Conservation (phyloP, 495 filamentous ascomycete genomes). For the Cercophora scortea region DNA sequence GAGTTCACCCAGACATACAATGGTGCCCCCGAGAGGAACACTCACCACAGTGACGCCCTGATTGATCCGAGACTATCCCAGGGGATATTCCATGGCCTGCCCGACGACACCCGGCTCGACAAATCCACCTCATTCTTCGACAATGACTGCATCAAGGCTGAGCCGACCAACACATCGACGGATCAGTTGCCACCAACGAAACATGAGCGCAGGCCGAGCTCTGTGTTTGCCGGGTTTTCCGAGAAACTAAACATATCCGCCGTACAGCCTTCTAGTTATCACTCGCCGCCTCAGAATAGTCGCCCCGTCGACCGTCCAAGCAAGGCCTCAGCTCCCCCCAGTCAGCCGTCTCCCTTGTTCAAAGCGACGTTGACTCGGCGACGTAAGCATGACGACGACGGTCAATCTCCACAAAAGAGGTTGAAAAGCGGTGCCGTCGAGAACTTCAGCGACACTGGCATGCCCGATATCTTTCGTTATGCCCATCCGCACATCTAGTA, state of each 20-base stretch:
- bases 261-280: neutral
- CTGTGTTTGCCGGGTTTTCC: conserved; percentile 4
- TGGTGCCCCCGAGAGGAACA: conserved; percentile 1
- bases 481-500: conserved; percentile 25
- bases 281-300: no score
- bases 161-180: neutral
- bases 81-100: neutral
- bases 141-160: conserved; percentile 2
- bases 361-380: neutral
- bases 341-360: neutral
- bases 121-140: neutral
- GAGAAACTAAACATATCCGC: conserved; percentile 1
- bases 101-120: neutral
- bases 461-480: conserved; percentile 25
- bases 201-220: neutral
- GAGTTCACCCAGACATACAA: conserved; percentile 22
- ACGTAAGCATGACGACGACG: conserved; percentile 8
- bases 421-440: conserved; percentile 9
- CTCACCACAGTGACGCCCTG: neutral
- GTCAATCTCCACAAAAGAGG: conserved; percentile 11
- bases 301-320: no score
- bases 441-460: conserved; percentile 21
- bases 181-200: conserved; percentile 1
- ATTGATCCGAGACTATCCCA: conserved; percentile 14
- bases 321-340: neutral